Evolutionary conservation across 2,329 filamentous ascomycete genomes (phyloP), one percentile per base, ranked within the genome.

Genomic region (Chaetomium sp.): DNA sequence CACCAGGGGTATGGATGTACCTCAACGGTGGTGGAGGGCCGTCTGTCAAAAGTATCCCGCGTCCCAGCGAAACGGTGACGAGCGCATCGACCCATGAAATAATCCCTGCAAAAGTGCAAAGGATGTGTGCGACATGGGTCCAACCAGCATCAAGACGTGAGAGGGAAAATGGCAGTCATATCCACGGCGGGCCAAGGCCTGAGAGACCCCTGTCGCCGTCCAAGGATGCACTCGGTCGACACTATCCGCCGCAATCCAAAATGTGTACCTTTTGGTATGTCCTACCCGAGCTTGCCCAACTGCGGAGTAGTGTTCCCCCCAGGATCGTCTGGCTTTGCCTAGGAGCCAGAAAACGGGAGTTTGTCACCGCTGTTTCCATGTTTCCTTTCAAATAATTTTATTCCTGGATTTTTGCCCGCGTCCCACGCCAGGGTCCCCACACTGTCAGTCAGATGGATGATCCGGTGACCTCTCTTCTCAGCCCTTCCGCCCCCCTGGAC

Each of bases 291-390:
- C 60, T 60, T 49, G 64, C 59, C 46, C 61, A 57, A 40, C 53
- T 55, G 49, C 49, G 55, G 55, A 57, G 55, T 54, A 63, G 63
- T 61, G 59, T 58, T 57, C 44, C 58, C 58, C 56, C 52, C 55
- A 59, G 59, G 63, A 65, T 64, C 60, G 58, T 53, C 62, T 62
- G 53, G 59, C 57, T 46, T 47, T 59, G 44, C 57, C 53, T 52
- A 45, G 54, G 45, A 54, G 40, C 55, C 53, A 57, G 57, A 55
- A 53, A 52, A 54, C 55, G 55, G 57, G 54, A 58, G 57, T 58
- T 59, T 62, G 63, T 65, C 63, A 66, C 64, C 64, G 64, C 64
- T 60, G 63, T 66, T 66, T 66, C 60, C 58, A 57, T 55, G 51
- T 56, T 61, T 60, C 56, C 59, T 51, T 60, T 56, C 46, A 55